Conservation (phyloP, 371 early-diverging fungal species). For the Rhizomucor pusillus region DNA sequence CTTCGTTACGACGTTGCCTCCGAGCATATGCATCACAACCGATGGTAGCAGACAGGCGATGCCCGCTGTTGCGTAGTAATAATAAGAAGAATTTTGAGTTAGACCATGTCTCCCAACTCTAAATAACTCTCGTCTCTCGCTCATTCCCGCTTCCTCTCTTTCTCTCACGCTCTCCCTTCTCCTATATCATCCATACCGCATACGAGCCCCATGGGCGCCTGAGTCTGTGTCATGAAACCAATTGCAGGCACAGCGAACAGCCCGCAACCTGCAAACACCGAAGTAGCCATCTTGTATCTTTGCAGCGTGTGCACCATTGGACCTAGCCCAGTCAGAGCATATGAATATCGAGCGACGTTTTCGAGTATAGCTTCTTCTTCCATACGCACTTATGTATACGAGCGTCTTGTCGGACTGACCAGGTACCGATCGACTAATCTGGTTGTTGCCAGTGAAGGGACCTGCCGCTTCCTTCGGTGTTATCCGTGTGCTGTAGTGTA, state of each 20-base stretch:
- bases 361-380: neutral
- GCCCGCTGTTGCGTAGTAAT: conserved; percentile 27
- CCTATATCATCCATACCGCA: conserved; percentile 22
- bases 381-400: conserved; percentile 40
- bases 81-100: too few relatives aligned
- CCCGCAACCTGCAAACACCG: conserved; percentile 46
- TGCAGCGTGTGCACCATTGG: conserved; percentile 44
- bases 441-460: conserved; percentile 23
- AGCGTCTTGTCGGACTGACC: conserved; percentile 30
- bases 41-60: conserved; percentile 39
- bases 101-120: neutral
- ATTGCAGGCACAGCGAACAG: conserved; percentile 38
- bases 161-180: conserved; percentile 14
- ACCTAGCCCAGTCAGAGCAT: conserved; percentile 22
- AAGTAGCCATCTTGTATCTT: conserved; percentile 48
- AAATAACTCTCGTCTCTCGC: neutral
- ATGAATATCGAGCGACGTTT: neutral
- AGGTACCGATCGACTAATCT: conserved; percentile 13
- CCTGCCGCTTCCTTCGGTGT: conserved; percentile 26
- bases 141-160: neutral
- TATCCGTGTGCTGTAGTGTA: conserved; percentile 3
- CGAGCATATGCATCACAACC: conserved; percentile 40
- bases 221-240: conserved; percentile 30
- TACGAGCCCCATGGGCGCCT: conserved; percentile 20
- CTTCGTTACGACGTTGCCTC: conserved; percentile 33